Evolutionary conservation across 2,329 filamentous ascomycete genomes (phyloP), one percentile per base, ranked within the genome.

Genomic region (Claviceps humidiphila): DNA sequence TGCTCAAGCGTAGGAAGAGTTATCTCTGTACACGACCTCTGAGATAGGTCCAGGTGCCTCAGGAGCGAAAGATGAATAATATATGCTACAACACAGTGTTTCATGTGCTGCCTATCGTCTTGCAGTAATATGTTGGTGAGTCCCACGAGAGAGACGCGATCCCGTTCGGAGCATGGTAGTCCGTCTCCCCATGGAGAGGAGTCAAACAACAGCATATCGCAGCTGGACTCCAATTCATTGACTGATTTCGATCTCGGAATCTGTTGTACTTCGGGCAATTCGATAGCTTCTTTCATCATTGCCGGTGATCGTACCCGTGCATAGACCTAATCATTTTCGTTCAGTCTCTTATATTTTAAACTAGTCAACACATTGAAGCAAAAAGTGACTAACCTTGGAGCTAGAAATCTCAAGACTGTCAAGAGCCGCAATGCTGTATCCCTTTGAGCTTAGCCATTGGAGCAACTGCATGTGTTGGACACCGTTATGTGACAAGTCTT

Each of bases 361-460:
- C 11, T 11, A 11, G 30, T 11, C 9, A 34, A 34, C 30, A 34
- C 40, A 20, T 11, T 17, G n/a, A 8, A 7, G 17, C 9, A 5
- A 22, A 47, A 26, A 5, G 50, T 48, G 5, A 48, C 16, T 14
- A 20, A 51, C 45, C 14, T 50, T 57, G 53, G 11, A 54, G 53
- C 57, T 56, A 24, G 40, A 73, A 1, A 79, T 84, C 50, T 82
- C 75, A 11, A 86, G 62, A 38, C 74, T 76, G 54, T 87, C 82
- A 44, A 87, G 71, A 24, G 87, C 66, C 1, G 79, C 81, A 5
- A 84, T 70, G 59, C 80, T 84, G 61, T 76, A 80, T 0, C 78
- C 76, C n/a, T 68, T 66, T 0, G 61, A 62, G 50, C 81, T 71
- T 54, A 50, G 40, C 16, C 17, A 42, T 17, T 11, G n/a, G 9